Evolutionary conservation across 306 rosid species (phyloP), one percentile per base, ranked within the genome.

Genomic region (Fragaria ananassa): DNA sequence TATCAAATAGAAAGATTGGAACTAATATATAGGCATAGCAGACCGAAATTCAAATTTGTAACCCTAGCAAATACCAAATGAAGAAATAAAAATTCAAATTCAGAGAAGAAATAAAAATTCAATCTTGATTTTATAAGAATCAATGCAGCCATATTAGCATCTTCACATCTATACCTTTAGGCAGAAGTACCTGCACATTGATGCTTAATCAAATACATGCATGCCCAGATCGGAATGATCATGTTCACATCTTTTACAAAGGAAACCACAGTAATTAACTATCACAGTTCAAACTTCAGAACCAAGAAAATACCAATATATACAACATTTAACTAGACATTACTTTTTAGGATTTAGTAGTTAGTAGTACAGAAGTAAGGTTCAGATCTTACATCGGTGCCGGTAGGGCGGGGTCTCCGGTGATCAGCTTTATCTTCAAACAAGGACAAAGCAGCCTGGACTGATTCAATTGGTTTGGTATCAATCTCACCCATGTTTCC

Each of bases 381-480:
- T 21, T 39, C 10, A 74, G 79, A 62, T 70, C 87, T 88, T 86
- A 91, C 98, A 86, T 85, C 74, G 25, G 53, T 83, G 68, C 84
- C 66, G 0, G 80, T 27, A 12, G 72, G 53, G 6, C 66, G 79
- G 71, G 60, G 68, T 69, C 85, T 91, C 75, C 80, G 79, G 37
- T 78, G 83, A 81, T 91, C 91, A 23, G 67, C 64, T 77, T 76
- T 91, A 68, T 89, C 93, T 71, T 84, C 97, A 74, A 90, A 90
- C 79, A 93, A 75, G 34, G 83, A 86, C 69, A 90, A 81, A 6
- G 94, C 88, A 62, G 79, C 75, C 84, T 71, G 88, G 44, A 94
- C 98, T 1, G 97, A 73, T 81, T 94, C 94, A 79, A 89, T 91
- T 19, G 96, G 85, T 74, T 88, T 90, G 66, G 91, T 89, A 85